Evolutionary conservation across 805 yeast species (phyloP), one percentile per base, ranked within the genome.

Genomic region (Wickerhamiella lipophila): DNA sequence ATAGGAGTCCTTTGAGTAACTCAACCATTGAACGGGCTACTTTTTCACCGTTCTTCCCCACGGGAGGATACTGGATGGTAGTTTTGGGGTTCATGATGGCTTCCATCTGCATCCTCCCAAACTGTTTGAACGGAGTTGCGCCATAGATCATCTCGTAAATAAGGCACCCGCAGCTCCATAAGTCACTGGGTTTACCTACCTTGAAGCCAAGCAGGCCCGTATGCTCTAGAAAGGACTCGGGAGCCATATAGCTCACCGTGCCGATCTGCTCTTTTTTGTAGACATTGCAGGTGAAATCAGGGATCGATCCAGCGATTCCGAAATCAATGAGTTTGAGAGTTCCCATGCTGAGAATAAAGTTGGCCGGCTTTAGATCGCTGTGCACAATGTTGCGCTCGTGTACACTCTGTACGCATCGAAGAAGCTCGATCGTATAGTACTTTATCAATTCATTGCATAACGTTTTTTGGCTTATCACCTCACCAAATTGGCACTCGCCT

Each of bases 141-240:
- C 96, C 96, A 58, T 92, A 94, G 7, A 88, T 75, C 95, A 92
- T 86, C 63, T 92, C 97, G 64, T 87, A 89, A 0, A 92, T 70
- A 2, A 92, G 89, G 63, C 97, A 87, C 0, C 98, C 98, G 65
- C 95, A 83, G 18, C 97, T 87, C 98, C 98, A 92, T 13, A 92
- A 79, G 66, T 92, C 98, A 1, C 96, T 83, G 0, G 97, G 95
- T 58, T 80, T 81, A 1, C 97, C 96, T 9, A 88, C 94, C 63
- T 77, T 83, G 89, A 60, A 60, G 43, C 49, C 81, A 67, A 32
- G 76, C 65, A 50, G 66, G 49, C 49, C 49, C 12, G 50, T 47
- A 22, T 71, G 77, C 62, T 83, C 94, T 40, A 82, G 72, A 52
- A 88, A 66, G 0, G 96, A 83, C 64, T 88, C 97, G 0, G 97